These are phyloP conservation scores for Panicum miliaceum DNA, from an alignment of 176 grass and related monocot genomes.

Conservation along the genomic window DNA sequence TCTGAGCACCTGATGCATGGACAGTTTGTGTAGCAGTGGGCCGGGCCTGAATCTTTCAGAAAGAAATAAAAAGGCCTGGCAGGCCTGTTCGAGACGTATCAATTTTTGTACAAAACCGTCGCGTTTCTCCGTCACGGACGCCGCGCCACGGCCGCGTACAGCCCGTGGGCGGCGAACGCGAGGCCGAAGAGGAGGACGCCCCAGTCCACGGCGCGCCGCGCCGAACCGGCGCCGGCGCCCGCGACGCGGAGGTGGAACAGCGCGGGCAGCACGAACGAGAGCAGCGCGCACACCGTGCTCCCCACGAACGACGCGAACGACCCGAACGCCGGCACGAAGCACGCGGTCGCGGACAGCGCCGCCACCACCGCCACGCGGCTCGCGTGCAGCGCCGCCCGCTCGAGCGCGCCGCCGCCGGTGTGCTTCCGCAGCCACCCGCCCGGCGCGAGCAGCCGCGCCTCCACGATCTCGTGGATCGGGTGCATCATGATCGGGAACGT, in stretches of 20 bases:
- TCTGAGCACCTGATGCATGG: neutral
- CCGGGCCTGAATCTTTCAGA: too few relatives aligned
- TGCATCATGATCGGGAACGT: constrained; percentile 94
- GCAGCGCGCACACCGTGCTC: constrained; percentile 84
- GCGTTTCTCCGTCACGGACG: neutral
- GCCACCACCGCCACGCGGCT: constrained; percentile 65
- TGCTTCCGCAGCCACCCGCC: constrained; percentile 49
- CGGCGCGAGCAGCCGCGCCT: constrained; percentile 56
- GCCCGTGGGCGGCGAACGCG: constrained; percentile 64
- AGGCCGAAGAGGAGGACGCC: constrained; percentile 61
- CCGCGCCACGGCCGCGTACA: constrained; percentile 33
- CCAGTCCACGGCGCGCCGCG: constrained; percentile 59
- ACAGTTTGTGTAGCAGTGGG: too few relatives aligned
- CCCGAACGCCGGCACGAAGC: constrained; percentile 84
- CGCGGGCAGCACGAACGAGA: constrained; percentile 87
- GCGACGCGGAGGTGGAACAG: constrained; percentile 75
- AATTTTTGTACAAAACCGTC: too few relatives aligned
- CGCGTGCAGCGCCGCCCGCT: constrained; percentile 53
- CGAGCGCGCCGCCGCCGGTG: neutral
- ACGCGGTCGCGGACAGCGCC: constrained; percentile 62
- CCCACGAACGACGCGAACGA: constrained; percentile 74
- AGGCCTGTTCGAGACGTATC: too few relatives aligned
- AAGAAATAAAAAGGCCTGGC: too few relatives aligned
- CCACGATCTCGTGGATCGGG: constrained; percentile 90
- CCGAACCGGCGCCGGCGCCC: constrained; percentile 38